Evolutionary conservation across 495 filamentous ascomycete species (phyloP), one percentile per base, ranked within the genome.

Genomic region (Saxophila tyrrhenica): DNA sequence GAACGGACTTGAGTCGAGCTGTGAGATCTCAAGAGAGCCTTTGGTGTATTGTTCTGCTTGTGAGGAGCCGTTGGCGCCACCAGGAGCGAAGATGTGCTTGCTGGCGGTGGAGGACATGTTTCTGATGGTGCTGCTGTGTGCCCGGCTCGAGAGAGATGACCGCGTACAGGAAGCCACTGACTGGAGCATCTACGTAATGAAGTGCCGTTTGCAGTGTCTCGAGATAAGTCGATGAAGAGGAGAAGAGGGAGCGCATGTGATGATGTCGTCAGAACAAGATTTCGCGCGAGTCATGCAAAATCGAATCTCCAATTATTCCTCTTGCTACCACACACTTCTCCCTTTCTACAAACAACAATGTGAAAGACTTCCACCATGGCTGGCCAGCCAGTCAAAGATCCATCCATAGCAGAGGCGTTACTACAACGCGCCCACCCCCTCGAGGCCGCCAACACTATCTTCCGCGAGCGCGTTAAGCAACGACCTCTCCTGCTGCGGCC

Each of bases 401-500:
- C 54, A 23, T 67, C 78, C 62, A 75, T 87, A 20, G 83, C 84
- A 2, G 77, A 80, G 35, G 65, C 67, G 5, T 81, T 97, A 39
- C 84, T 97, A 56, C 59, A 70, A 9, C 82, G 82, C 58, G 87
- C 87, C 20, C 85, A 92, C 72, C 79, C 82, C 29, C 79, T 87
- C 20, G 74, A 79, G 42, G 80, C 76, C 52, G 82, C 87, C 20
- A 66, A 69, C 10, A 70, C 76, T 7, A 84, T 95, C 72, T 87
- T 86, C 74, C 74, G 77, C 52, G 84, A 92, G 51, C 87, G 89
- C 66, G 75, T 96, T 64, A 79, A 85, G 58, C 79, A 86, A 58
- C 87, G 87, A 56, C 87, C 89, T 0, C 81, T 98, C 58, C 80
- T 79, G 67, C 80, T 96, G 0, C 78, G 80, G 39, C 81, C 89